These are phyloP conservation scores for Scortechinia acanthostroma DNA, from an alignment of 2,329 filamentous ascomycete genomes.

Conservation along the genomic window DNA sequence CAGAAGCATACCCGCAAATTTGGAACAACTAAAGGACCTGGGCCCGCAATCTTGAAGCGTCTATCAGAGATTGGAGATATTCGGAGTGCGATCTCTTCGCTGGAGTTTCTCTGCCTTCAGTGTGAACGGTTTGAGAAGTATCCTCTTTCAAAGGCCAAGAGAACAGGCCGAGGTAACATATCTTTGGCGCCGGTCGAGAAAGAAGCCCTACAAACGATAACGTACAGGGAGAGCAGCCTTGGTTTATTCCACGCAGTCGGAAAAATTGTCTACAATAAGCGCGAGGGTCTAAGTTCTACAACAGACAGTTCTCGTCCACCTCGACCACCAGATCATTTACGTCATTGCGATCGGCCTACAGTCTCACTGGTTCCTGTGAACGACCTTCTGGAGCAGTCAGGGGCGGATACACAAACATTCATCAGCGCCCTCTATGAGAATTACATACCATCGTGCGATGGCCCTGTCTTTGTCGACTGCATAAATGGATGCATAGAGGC, in stretches of 20 bases:
- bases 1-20: conserved; percentile 79
- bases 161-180: conserved; percentile 35
- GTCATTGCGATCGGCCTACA: conserved; percentile 48
- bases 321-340: conserved; percentile 49
- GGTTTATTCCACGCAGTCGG: conserved; percentile 95
- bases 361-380: conserved; percentile 64
- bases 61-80: conserved; percentile 87
- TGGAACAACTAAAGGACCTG: conserved; percentile 68
- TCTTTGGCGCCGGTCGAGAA: conserved; percentile 69
- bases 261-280: conserved; percentile 94
- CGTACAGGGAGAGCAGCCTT: conserved; percentile 79
- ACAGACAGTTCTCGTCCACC: conserved; percentile 33
- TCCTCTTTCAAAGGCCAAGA: conserved; percentile 66
- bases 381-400: conserved; percentile 81
- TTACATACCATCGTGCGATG: conserved; percentile 74
- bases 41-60: conserved; percentile 69
- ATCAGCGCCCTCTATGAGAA: conserved; percentile 89
- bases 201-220: conserved; percentile 73
- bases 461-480: conserved; percentile 63
- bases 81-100: conserved; percentile 80
- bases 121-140: no score
- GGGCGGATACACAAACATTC: conserved; percentile 86
- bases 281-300: conserved; percentile 43
- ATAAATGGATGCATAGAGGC: conserved; percentile 80
- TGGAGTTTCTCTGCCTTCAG: conserved; percentile 86